Evolutionary conservation across 139 green algal genomes (phyloP).

Genomic region (Nannochloris sp.): DNA sequence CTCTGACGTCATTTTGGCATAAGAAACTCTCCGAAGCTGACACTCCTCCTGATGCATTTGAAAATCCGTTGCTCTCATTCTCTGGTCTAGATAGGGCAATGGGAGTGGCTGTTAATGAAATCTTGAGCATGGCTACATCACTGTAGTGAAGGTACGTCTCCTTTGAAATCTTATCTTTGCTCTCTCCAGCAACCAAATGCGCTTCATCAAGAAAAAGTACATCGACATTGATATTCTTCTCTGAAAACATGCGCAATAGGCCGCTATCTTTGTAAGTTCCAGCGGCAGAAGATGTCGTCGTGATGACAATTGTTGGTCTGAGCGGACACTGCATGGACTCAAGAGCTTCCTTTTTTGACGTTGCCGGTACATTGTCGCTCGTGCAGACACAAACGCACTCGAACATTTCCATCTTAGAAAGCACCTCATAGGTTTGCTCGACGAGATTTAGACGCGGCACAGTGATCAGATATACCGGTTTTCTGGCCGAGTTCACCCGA

Average conservation of each 20-base stretch:
- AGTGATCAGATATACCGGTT: neutral
- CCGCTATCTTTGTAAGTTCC: neutral
- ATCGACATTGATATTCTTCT: neutral
- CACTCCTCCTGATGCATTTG: neutral
- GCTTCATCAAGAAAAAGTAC: neutral
- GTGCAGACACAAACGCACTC: neutral
- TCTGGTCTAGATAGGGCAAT: neutral
- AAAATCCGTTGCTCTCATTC: neutral
- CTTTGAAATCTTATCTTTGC: neutral
- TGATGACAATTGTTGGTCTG: conserved; percentile 3
- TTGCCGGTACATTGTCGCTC: neutral
- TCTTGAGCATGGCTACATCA: neutral
- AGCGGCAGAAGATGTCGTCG: neutral
- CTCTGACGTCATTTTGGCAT: neutral
- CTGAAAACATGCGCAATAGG: neutral
- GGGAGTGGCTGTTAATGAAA: neutral
- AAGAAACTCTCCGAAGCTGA: neutral
- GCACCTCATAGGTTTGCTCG: neutral
- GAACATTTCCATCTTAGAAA: neutral
- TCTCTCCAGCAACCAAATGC: neutral
- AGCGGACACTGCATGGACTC: neutral
- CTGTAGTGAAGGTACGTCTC: neutral
- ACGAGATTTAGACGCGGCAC: neutral
- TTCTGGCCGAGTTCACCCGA: neutral
- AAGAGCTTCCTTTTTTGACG: neutral